These are phyloP conservation scores for Aspergillus thermomutatus DNA, from an alignment of 2,329 filamentous ascomycete species.

Conservation along the genomic window DNA sequence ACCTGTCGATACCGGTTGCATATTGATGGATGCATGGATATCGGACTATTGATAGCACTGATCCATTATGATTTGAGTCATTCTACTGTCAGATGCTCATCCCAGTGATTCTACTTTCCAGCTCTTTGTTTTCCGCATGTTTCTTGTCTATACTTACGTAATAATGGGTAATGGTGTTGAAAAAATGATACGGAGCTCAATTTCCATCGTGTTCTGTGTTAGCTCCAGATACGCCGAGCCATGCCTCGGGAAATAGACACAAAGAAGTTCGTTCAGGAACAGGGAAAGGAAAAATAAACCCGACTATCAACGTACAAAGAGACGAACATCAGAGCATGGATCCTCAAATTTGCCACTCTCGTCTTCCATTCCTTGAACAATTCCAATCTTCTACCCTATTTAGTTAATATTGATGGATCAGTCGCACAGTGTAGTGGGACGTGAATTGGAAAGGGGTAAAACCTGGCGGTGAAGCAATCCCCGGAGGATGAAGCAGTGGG, in stretches of 20 bases:
- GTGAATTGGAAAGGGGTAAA: background rate
- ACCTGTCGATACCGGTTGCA: background rate
- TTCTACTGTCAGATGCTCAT: background rate
- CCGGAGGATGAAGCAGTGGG: background rate
- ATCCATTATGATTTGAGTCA: slow-evolving; percentile 1
- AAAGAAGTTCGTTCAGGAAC: background rate
- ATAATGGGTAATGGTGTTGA: slow-evolving; percentile 5
- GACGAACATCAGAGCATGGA: background rate
- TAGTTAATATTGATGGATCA: background rate
- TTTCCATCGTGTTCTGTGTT: background rate
- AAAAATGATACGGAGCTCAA: background rate
- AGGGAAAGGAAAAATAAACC: background rate
- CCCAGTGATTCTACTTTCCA: background rate
- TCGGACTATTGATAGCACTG: background rate
- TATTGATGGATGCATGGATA: background rate
- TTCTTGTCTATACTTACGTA: slow-evolving; percentile 5
- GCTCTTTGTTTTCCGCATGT: background rate
- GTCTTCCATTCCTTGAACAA: background rate
- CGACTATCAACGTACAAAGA: background rate
- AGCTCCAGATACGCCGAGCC: background rate
- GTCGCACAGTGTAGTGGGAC: background rate
- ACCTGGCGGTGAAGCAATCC: background rate
- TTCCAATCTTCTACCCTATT: background rate
- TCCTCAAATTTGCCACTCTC: background rate
- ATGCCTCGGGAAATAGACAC: background rate